Evolutionary conservation across 1,284 basidiomycete genomes (phyloP).

Genomic region (Chalciporus sp.): DNA sequence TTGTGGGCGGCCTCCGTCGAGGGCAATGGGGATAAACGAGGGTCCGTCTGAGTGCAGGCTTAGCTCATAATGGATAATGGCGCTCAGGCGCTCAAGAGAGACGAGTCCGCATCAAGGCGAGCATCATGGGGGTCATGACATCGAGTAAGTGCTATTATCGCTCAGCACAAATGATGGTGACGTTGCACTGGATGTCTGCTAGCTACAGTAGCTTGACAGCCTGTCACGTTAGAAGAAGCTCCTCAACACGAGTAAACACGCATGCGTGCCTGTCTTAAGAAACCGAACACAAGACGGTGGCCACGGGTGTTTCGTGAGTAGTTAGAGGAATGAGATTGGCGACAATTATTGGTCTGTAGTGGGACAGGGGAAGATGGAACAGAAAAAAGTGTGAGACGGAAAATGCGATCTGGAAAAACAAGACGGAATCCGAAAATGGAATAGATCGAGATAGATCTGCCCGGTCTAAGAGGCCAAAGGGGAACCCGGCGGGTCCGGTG

Average conservation of each 20-base stretch:
- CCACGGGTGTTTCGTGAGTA: not conserved
- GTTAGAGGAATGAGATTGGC: not conserved
- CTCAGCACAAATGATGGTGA: not conserved
- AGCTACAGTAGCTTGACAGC: not conserved
- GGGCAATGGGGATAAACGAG: conserved; percentile 21
- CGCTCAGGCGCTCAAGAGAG: not conserved
- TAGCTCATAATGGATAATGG: not conserved
- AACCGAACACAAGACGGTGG: not conserved
- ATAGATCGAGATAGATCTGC: not conserved
- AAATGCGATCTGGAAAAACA: not conserved
- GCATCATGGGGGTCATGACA: not conserved
- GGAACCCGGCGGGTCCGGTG: conserved; percentile 6
- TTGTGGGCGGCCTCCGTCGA: conserved; percentile 1
- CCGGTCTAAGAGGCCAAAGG: not conserved
- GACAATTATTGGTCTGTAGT: not conserved
- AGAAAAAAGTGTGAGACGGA: not conserved
- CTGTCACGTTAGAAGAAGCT: not conserved
- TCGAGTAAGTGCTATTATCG: too few species aligned
- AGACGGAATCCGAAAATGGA: not conserved
- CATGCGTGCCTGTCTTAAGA: not conserved
- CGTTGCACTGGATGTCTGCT: not conserved
- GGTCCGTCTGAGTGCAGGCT: conserved; percentile 7
- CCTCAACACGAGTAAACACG: not conserved
- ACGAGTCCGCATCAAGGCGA: not conserved
- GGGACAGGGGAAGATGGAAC: not conserved